These are phyloP conservation scores for Lachnellula willkommii DNA, from an alignment of 2,329 filamentous ascomycete species.

Conservation along the genomic window DNA sequence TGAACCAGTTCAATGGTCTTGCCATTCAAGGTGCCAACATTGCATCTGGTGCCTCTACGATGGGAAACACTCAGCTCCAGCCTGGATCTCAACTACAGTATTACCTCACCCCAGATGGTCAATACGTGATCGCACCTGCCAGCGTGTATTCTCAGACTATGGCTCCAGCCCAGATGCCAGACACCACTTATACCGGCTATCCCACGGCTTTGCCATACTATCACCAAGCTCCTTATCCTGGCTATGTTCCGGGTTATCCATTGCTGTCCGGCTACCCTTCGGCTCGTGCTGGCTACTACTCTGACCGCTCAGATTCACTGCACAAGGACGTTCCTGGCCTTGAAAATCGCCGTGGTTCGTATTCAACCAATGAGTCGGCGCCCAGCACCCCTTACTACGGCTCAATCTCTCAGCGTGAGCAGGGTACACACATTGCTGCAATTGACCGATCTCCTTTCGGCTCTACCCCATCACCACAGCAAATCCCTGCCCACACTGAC, in stretches of 20 bases:
- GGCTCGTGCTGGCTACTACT: slow-evolving; percentile 26
- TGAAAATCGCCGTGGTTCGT: slow-evolving; percentile 62
- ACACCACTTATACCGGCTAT: slow-evolving; percentile 29
- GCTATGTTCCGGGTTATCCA: slow-evolving; percentile 29
- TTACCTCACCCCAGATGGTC: slow-evolving; percentile 32
- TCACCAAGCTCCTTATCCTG: slow-evolving; percentile 29
- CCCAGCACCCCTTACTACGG: slow-evolving; percentile 62
- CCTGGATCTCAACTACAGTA: slow-evolving; percentile 29
- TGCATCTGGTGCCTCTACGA: slow-evolving; percentile 26
- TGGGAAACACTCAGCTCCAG: slow-evolving; percentile 27
- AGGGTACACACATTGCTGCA: slow-evolving; percentile 52
- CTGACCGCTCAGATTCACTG: slow-evolving; percentile 27
- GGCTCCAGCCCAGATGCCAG: slow-evolving; percentile 23
- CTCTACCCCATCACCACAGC: slow-evolving; percentile 61
- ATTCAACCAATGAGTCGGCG: slow-evolving; percentile 63
- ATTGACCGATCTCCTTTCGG: slow-evolving; percentile 58
- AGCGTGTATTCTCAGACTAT: slow-evolving; percentile 30
- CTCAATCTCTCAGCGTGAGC: slow-evolving; percentile 52
- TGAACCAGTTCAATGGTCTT: slow-evolving; percentile 29
- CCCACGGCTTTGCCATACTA: slow-evolving; percentile 28
- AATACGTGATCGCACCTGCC: slow-evolving; percentile 27
- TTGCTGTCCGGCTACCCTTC: slow-evolving; percentile 29
- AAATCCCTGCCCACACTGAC: slow-evolving; percentile 42
- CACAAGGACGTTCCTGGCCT: slow-evolving; percentile 51
- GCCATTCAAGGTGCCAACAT: slow-evolving; percentile 33